phyloP scores from a whole-genome alignment of 2,329 filamentous ascomycete species.

The Tolypocladium tropicale region DNA sequence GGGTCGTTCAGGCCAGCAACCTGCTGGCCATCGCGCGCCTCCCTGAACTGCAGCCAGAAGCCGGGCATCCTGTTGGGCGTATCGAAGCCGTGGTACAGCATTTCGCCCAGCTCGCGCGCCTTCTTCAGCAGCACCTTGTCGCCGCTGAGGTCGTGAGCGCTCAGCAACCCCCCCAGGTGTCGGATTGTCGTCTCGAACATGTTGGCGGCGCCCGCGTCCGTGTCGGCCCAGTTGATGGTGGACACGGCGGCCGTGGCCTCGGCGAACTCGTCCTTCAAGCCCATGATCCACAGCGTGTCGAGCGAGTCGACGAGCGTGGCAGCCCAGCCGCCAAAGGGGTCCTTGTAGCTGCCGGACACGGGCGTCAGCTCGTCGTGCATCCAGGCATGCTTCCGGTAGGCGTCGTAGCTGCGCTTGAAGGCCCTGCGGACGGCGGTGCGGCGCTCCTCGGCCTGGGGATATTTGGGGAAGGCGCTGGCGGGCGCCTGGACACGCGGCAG shows the following conservation, averaged over 20 bases:
- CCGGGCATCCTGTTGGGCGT: slow-evolving; percentile 41
- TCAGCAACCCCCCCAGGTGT: slow-evolving; percentile 40
- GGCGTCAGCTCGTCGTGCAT: slow-evolving; percentile 41
- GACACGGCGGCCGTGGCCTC: slow-evolving; percentile 39
- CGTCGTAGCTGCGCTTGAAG: slow-evolving; percentile 35
- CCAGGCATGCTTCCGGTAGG: slow-evolving; percentile 44
- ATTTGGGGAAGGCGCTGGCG: slow-evolving; percentile 10
- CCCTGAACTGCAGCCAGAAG: slow-evolving; percentile 34
- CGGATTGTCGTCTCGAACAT: slow-evolving; percentile 46
- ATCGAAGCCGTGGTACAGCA: slow-evolving; percentile 44
- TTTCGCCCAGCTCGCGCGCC: slow-evolving; percentile 40
- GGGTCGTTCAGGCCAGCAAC: slow-evolving; percentile 38
- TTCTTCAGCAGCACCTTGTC: slow-evolving; percentile 36
- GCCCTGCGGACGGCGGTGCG: slow-evolving; percentile 25
- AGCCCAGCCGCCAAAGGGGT: slow-evolving; percentile 44
- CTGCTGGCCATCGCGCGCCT: slow-evolving; percentile 32
- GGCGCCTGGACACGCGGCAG: slow-evolving; percentile 21
- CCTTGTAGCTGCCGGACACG: slow-evolving; percentile 32
- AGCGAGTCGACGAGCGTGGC: slow-evolving; percentile 51
- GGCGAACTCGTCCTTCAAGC: slow-evolving; percentile 43
- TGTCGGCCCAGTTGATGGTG: slow-evolving; percentile 41
- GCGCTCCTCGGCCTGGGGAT: slow-evolving; percentile 16
- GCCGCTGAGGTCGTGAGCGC: slow-evolving; percentile 38
- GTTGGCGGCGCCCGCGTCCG: slow-evolving; percentile 30
- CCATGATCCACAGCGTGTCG: slow-evolving; percentile 56